Evolutionary conservation across 345 rosid genomes (phyloP), one percentile per base, ranked within the genome.

Genomic region (thale cress (Arabidopsis thaliana)): DNA sequence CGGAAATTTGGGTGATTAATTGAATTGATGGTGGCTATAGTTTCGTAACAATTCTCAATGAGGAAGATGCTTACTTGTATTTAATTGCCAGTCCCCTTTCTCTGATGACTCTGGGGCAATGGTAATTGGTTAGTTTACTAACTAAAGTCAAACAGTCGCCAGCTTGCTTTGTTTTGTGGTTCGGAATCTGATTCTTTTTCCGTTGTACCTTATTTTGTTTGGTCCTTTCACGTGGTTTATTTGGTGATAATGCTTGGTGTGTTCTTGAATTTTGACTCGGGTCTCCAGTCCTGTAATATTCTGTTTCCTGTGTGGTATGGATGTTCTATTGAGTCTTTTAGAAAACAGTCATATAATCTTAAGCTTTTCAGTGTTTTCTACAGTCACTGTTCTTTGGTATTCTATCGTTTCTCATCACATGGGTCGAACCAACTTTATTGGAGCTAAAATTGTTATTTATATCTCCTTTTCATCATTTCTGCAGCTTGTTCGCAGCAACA

Each of bases 401-500:
- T 42, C 28, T 40, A 5, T 32, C 67, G 4, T 38, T 50, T 63
- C n/a, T 50, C 56, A 13, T 36, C 11, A 20, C 34, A 28, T 46
- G 40, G 36, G 37, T 37, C 44, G 36, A 22, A 44, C 24, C 30
- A 16, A 57, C 68, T 23, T 6, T 44, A 22, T 7, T 14, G 6
- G n/a, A 41, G 55, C 32, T 50, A 23, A 23, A 20, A 1, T 2
- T 36, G 45, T 10, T 44, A 32, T 4, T 8, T 34, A 33, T 49
- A 30, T 52, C 42, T 44, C 14, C 28, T 56, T 62, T 78, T 58
- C 52, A 37, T 76, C 57, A 50, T 37, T 42, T 60, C 75, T 71
- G 83, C 89, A 96, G 99, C 97, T 93, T 78, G 99, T 88, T 38
- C 97, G 98, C n/a, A 88, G 98, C 91, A 93, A 91, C 71, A 91